Conservation (phyloP, 306 rosid genomes). For the Pueraria montana region DNA sequence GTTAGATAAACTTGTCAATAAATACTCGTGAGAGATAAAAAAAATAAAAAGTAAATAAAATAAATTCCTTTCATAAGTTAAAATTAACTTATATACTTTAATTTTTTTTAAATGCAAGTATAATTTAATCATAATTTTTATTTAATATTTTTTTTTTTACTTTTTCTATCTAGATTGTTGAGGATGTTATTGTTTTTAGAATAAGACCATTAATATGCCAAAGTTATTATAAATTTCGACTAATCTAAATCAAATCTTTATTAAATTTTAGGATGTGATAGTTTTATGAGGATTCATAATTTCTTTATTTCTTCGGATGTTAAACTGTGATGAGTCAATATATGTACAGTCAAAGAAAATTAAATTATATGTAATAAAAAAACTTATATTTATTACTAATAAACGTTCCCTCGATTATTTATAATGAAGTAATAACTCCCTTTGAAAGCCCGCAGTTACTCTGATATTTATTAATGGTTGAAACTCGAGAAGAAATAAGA, state of each 20-base stretch:
- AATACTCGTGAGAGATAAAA: background rate
- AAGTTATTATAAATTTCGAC: background rate
- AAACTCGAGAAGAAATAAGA: background rate
- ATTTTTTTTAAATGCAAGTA: background rate
- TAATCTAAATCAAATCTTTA: background rate
- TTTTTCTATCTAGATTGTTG: background rate
- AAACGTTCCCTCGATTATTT: background rate
- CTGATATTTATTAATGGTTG: background rate
- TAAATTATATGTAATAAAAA: background rate
- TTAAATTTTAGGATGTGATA: background rate
- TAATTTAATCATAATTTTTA: background rate
- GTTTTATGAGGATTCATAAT: no score
- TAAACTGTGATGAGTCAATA: background rate
- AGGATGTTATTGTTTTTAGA: background rate
- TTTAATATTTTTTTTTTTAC: background rate
- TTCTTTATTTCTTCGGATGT: background rate
- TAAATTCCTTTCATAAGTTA: background rate
- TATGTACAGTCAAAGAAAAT: background rate
- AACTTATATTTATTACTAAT: background rate
- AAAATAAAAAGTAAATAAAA: background rate
- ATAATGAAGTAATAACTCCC: background rate
- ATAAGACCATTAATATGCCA: background rate
- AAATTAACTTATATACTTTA: background rate
- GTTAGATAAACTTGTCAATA: background rate
- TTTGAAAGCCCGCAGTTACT: background rate